Conservation (phyloP, 2,329 filamentous ascomycete species). For the Pseudopithomyces maydicus region DNA sequence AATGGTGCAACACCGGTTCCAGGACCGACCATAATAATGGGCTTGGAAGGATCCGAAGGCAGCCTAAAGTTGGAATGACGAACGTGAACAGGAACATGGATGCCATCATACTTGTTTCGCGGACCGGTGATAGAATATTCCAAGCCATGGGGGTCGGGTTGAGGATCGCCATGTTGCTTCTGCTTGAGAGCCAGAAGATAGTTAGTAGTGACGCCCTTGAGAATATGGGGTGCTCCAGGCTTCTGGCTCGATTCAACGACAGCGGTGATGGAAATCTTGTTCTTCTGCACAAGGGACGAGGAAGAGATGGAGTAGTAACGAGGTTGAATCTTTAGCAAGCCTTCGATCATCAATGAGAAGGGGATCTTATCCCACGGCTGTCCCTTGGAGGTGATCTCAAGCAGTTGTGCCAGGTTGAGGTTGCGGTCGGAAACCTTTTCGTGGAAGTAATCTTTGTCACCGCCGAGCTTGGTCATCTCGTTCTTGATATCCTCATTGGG, state of each 20-base stretch:
- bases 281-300: constrained; percentile 89
- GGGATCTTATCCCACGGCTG: constrained; percentile 83
- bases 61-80: constrained; percentile 99
- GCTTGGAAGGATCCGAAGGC: constrained; percentile 90
- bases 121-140: constrained; percentile 88
- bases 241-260: constrained; percentile 85
- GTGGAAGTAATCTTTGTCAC: constrained; percentile 94
- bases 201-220: constrained; percentile 96
- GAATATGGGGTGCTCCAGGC: constrained; percentile 74
- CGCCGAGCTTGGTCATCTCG: constrained; percentile 86
- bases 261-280: constrained; percentile 93
- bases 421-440: constrained; percentile 79
- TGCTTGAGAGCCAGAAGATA: constrained; percentile 94
- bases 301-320: constrained; percentile 99
- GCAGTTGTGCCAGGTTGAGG: constrained; percentile 87
- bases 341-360: constrained; percentile 94
- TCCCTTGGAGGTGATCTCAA: constrained; percentile 73
- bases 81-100: constrained; percentile 93
- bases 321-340: constrained; percentile 91
- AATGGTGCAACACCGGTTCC: constrained; percentile 97
- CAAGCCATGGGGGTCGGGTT: constrained; percentile 80
- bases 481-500: constrained; percentile 83
- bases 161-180: constrained; percentile 88
- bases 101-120: constrained; percentile 94
- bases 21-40: constrained; percentile 93